Base-by-base conservation (phyloP, 2,329 filamentous ascomycete species). In the Aspergillus glaucus region DNA sequence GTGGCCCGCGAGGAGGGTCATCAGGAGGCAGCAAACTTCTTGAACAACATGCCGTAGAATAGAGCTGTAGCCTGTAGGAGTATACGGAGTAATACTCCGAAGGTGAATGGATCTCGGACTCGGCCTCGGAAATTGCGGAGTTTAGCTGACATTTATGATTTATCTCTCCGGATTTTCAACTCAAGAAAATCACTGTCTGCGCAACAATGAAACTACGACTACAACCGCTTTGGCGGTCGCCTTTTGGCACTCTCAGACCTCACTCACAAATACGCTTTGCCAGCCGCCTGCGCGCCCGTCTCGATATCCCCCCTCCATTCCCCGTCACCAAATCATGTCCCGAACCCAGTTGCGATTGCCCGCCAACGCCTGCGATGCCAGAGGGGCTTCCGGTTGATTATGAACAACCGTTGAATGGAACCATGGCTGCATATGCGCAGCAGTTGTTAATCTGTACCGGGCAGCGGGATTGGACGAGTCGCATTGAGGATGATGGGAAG, bases 361-460 rank as follows among this genome's bases (percentile, higher is more conserved):
- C 84, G n/a, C 71, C 79, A 1, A 85, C 85, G 62, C 85, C 85
- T 10, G 83, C 87, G 0, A 77, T 86, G 71, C 85, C 85, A 1
- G 71, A 77, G 6, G 84, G 80, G 3, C 75, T 94, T 14, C 80
- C 84, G 19, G 91, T 96, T 46, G 90, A 96, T 63, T 77, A 79
- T 58, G 77, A 80, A 52, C 80, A 80, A 36, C 76, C 79, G 15
- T 73, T 96, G 40, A 85, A 87, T 62, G 87, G 87, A 10, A 85
- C 86, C 5, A 91, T 95, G 71, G 77, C 86, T 2, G 75, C 78
- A 1, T 95, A 95, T 64, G 77, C 83, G 1, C 85, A 94, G 67
- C 90, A 96, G 58, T 79, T 96, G 3, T 69, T 97, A 8, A 77
- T 96, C 12, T 91, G 86, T 53, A 95, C 90, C 0, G 90, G 88